Evolutionary conservation across 1,139 yeast species (phyloP).

Genomic region (Yamadazyma diddensiae): DNA sequence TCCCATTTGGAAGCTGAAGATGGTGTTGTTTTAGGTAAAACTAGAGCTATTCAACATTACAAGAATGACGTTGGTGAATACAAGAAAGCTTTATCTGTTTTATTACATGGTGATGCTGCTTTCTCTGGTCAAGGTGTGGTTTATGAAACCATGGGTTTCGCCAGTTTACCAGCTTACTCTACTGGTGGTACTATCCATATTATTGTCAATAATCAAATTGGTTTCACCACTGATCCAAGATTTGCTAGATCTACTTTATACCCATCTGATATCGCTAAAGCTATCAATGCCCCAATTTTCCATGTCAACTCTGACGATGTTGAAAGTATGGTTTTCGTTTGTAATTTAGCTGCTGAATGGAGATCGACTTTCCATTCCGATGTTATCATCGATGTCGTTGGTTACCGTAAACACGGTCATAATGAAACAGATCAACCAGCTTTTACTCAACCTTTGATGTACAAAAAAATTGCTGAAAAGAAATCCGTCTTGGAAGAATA

Average conservation of each 20-base stretch:
- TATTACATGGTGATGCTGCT: conserved; percentile 99
- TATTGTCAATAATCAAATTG: conserved; percentile 96
- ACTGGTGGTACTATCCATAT: conserved; percentile 98
- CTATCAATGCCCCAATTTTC: conserved; percentile 97
- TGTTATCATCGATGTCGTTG: conserved; percentile 93
- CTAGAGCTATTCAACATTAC: conserved; percentile 93
- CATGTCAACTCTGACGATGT: conserved; percentile 98
- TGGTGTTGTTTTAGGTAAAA: conserved; percentile 97
- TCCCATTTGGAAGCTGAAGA: conserved; percentile 99
- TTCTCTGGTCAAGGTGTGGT: conserved; percentile 99
- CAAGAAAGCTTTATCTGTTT: conserved; percentile 85
- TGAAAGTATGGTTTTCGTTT: conserved; percentile 87
- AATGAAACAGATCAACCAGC: conserved; percentile 99
- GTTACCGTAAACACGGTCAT: conserved; percentile 98
- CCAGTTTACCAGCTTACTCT: conserved; percentile 87
- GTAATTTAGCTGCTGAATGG: conserved; percentile 98
- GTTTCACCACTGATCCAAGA: conserved; percentile 98
- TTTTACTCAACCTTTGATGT: conserved; percentile 98
- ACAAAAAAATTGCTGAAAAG: conserved; percentile 85
- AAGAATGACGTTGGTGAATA: conserved; percentile 80
- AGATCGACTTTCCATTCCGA: conserved; percentile 95
- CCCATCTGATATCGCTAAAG: conserved; percentile 96
- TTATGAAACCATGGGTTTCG: conserved; percentile 96
- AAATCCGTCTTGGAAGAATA: conserved; percentile 84
- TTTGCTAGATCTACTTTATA: conserved; percentile 96